Evolutionary conservation across 208 protist genomes (phyloP).

Genomic region (Leishmania amazonensis): DNA sequence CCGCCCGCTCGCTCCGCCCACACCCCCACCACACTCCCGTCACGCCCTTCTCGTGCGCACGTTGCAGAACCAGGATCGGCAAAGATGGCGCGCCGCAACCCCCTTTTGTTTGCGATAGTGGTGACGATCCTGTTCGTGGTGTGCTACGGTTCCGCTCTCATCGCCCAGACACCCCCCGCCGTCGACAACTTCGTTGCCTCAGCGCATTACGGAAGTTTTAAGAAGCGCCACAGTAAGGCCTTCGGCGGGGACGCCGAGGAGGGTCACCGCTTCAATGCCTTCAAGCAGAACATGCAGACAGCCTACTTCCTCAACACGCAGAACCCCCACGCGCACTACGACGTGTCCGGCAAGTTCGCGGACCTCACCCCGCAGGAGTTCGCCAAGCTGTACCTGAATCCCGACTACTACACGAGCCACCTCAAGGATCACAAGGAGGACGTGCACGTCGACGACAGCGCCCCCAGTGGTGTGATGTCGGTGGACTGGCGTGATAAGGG

Average conservation of each 20-base stretch:
- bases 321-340: slow-evolving; percentile 72
- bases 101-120: slow-evolving; percentile 24
- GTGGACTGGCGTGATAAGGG: slow-evolving; percentile 88
- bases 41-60: background rate
- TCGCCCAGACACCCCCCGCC: slow-evolving; percentile 2
- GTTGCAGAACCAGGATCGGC: background rate
- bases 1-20: too few relatives aligned
- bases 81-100: slow-evolving; percentile 23
- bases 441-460: slow-evolving; percentile 12
- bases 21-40: background rate
- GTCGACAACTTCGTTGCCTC: slow-evolving; percentile 16
- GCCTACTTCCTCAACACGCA: slow-evolving; percentile 28
- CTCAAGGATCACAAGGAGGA: slow-evolving; percentile 9
- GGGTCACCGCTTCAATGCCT: slow-evolving; percentile 51
- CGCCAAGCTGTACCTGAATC: slow-evolving; percentile 38
- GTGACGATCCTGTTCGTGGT: slow-evolving; percentile 17
- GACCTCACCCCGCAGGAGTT: slow-evolving; percentile 67
- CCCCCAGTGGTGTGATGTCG: background rate
- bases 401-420: slow-evolving; percentile 20
- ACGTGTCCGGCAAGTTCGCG: slow-evolving; percentile 41
- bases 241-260: slow-evolving; percentile 64
- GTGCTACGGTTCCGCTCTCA: slow-evolving; percentile 3
- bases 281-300: slow-evolving; percentile 62
- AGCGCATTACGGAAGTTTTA: slow-evolving; percentile 67
- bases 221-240: slow-evolving; percentile 59